These are phyloP conservation scores for Hypoxylon subgilvum DNA, from an alignment of 495 filamentous ascomycete genomes.

Conservation along the genomic window DNA sequence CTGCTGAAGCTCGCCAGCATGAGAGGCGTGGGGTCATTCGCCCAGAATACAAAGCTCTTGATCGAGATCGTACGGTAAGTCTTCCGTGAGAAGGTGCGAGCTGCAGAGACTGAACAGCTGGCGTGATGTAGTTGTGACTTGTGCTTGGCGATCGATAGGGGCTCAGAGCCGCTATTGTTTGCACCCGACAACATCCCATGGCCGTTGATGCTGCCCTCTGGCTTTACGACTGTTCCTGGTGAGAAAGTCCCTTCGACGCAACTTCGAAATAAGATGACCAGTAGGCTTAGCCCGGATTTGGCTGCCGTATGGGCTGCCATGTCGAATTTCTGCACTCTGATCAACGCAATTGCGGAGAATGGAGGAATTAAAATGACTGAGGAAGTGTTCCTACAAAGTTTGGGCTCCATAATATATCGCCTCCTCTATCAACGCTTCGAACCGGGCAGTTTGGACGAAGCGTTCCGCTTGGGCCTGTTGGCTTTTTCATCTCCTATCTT, in stretches of 20 bases:
- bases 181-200: too few species aligned
- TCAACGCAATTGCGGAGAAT: conserved; percentile 43
- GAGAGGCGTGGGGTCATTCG: conserved; percentile 41
- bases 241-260: conserved; percentile 13
- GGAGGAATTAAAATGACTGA: conserved; percentile 35
- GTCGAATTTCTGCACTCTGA: conserved; percentile 43
- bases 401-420: conserved; percentile 53
- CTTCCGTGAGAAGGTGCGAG: conserved; percentile 42
- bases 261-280: background rate
- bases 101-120: too few species aligned
- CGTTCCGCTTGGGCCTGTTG: conserved; percentile 49
- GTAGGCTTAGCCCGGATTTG: conserved; percentile 31
- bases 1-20: conserved; percentile 47
- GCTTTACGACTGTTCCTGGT: too few species aligned
- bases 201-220: too few species aligned
- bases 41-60: conserved; percentile 36
- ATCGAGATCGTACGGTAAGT: conserved; percentile 42
- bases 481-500: conserved; percentile 48
- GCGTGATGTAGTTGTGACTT: too few species aligned
- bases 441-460: conserved; percentile 40
- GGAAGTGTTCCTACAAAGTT: conserved; percentile 43
- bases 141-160: too few species aligned
- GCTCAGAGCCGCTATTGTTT: too few species aligned
- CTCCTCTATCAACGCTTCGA: conserved; percentile 17
- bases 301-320: conserved; percentile 42